Percentiles rank a stretch among this genome's conserved stretches.
Evolutionary conservation across 2,329 filamentous ascomycete genomes (phyloP).

Genomic region (Pyrenophora tritici-repentis): DNA sequence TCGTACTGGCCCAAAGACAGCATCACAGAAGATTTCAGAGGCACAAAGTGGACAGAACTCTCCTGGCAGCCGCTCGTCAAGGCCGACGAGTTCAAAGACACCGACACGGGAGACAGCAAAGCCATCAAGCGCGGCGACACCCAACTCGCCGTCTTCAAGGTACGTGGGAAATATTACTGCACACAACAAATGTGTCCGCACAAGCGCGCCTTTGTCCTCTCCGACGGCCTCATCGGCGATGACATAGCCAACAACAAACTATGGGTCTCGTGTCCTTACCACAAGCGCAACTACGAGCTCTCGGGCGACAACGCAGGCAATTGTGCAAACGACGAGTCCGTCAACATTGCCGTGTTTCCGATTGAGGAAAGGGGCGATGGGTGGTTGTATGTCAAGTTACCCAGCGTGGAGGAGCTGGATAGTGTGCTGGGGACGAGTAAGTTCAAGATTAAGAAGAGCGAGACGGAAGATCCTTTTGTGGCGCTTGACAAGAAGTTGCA

Average conservation of each 20-base stretch:
- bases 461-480: conserved; percentile 62
- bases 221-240: conserved; percentile 81
- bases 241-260: conserved; percentile 64
- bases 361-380: conserved; percentile 77
- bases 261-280: conserved; percentile 86
- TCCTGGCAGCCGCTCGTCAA: conserved; percentile 82
- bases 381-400: conserved; percentile 78
- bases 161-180: conserved; percentile 79
- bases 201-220: conserved; percentile 86
- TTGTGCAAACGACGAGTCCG: conserved; percentile 73
- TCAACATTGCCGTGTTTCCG: conserved; percentile 83
- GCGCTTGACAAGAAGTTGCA: conserved; percentile 62
- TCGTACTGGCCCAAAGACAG: conserved; percentile 76
- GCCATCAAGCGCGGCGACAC: conserved; percentile 86
- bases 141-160: conserved; percentile 84
- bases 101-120: conserved; percentile 73
- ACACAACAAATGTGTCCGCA: conserved; percentile 96
- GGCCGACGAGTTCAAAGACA: conserved; percentile 69
- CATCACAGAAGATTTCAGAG: conserved; percentile 72
- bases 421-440: conserved; percentile 74
- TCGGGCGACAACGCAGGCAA: conserved; percentile 66
- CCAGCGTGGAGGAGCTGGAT: conserved; percentile 80
- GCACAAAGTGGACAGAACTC: conserved; percentile 67
- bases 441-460: conserved; percentile 78
- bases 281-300: conserved; percentile 88